phyloP scores from a whole-genome alignment of 2,329 filamentous ascomycete genomes.

The Blastomyces emzantsi region DNA sequence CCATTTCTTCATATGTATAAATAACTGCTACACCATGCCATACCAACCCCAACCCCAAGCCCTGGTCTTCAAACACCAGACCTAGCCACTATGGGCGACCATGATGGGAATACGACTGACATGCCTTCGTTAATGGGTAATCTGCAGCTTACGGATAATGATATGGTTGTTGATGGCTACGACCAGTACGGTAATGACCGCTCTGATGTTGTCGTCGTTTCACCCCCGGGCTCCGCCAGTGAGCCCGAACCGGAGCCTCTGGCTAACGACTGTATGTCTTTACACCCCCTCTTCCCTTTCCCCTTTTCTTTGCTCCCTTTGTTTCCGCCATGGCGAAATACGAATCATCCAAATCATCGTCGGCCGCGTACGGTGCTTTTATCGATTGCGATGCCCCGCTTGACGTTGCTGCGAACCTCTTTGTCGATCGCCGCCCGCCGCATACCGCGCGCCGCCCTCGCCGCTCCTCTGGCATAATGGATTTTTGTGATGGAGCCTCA shows the following conservation, averaged over 20 bases:
- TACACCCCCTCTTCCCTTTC: constrained; percentile 1
- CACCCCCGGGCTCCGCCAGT: constrained; percentile 51
- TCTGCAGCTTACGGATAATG: constrained; percentile 47
- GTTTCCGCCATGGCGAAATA: not conserved
- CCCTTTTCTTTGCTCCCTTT: constrained; percentile 4
- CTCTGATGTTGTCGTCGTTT: constrained; percentile 53
- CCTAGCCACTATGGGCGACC: not conserved
- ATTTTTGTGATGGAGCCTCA: not conserved
- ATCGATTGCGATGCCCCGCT: constrained; percentile 1
- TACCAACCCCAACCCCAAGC: no score
- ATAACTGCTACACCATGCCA: not conserved
- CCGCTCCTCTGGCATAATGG: not conserved
- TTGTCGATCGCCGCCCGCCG: not conserved
- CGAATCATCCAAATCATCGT: not conserved
- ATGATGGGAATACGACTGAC: constrained; percentile 20
- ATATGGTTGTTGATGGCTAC: constrained; percentile 53
- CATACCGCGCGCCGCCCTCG: not conserved
- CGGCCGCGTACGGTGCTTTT: not conserved
- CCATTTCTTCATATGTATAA: not conserved
- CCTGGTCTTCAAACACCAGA: not conserved
- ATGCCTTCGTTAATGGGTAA: constrained; percentile 18
- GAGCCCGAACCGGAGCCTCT: constrained; percentile 37
- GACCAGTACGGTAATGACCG: constrained; percentile 52
- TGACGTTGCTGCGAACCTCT: not conserved
- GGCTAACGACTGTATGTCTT: constrained; percentile 48